Base-by-base conservation (phyloP, 257 asterid genomes). In the Coffea canephora region DNA sequence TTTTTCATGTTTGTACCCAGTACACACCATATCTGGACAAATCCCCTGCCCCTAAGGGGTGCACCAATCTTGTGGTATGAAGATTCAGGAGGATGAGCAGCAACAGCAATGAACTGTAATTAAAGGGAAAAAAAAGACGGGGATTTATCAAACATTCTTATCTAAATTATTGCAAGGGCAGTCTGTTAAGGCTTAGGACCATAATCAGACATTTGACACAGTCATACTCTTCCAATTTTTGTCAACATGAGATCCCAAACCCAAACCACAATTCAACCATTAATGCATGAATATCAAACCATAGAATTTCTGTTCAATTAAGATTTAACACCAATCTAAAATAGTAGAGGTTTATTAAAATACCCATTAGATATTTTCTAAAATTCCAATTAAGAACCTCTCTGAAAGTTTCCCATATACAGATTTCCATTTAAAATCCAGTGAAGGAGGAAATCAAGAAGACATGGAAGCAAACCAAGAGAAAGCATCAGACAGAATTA, bases 31-130 rank as follows among this genome's bases (percentile, higher is more conserved):
- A 96, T 91, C 89, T 94, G 98, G 85, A 96, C 75, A 78, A 84
- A 87, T 75, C 99, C 99, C 83, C 97, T 87, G 79, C 99, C 99
- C n/a, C 84, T 85, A 79, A 92, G 86, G 49, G 93, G 87, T 80
- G 88, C 95, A 73, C 96, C 99, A 73, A 92, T 82, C 88, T 87
- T 92, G 90, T 92, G 97, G 84, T 91, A 91, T 71, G 91, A 87
- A 78, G 98, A 94, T 73, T 89, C 92, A 64, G 98, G 97, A 79
- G 99, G 97, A 85, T 96, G 95, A 69, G 96, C 87, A 75, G 98
- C 96, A 88, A 96, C 90, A 73, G 98, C 99, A 45, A 96, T 86
- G 83, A 94, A 94, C 99, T 96, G 81, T 84, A 50, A 78, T 52
- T 80, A 71, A 82, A 84, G 77, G 68, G 73, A 75, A 75, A 39